Conservation (phyloP, 2,329 filamentous ascomycete species). For the Cladophialophora exuberans region DNA sequence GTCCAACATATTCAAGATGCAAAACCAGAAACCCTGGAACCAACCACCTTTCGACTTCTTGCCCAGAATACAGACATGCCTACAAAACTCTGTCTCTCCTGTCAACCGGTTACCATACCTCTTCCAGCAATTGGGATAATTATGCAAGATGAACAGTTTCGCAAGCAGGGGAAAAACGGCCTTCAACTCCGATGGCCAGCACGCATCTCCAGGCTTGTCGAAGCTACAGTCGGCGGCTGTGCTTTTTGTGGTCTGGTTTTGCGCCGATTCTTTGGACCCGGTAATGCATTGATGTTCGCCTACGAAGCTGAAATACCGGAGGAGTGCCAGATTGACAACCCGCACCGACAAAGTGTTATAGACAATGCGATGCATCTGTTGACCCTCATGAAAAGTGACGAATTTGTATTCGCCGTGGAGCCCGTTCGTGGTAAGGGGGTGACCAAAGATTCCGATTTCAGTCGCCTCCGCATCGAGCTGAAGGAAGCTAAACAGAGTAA, state of each 20-base stretch:
- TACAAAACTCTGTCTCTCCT: background rate
- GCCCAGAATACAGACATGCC: background rate
- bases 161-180: background rate
- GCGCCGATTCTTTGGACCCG: background rate
- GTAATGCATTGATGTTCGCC: background rate
- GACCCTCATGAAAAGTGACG: background rate
- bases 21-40: background rate
- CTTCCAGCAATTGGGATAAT: background rate
- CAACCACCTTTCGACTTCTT: background rate
- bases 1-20: background rate
- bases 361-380: background rate
- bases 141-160: background rate
- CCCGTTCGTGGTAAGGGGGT: background rate
- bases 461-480: background rate
- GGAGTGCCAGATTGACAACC: background rate
- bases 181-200: background rate
- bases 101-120: background rate
- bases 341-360: background rate
- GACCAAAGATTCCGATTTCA: background rate
- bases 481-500: background rate
- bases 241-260: background rate
- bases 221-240: background rate
- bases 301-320: background rate
- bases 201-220: background rate
- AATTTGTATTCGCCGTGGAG: background rate